Conservation (phyloP, 2,329 filamentous ascomycete genomes). For the Chalaropsis thielavioides region DNA sequence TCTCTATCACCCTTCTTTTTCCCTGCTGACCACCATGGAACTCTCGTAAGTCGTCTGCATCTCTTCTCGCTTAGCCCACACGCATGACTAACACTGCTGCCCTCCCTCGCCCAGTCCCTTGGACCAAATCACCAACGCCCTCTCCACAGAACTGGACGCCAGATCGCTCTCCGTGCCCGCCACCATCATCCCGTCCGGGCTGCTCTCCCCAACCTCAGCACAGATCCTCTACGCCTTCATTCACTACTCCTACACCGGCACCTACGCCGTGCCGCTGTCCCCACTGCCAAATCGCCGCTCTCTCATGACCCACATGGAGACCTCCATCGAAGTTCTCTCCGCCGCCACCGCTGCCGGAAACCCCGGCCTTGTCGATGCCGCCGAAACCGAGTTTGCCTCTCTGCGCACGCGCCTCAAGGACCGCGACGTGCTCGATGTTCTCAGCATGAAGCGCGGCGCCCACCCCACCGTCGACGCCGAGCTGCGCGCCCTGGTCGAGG, state of each 20-base stretch:
- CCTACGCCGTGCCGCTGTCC: conserved; percentile 1
- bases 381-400: background rate
- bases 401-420: conserved; percentile 11
- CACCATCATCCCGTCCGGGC: conserved; percentile 8
- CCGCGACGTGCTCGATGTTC: conserved; percentile 11
- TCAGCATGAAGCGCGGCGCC: conserved; percentile 11
- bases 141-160: conserved; percentile 14
- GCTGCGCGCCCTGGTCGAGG: conserved; percentile 5
- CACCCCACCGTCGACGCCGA: conserved; percentile 10
- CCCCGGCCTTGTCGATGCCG: background rate
- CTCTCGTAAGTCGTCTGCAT: background rate
- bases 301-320: conserved; percentile 16
- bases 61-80: background rate
- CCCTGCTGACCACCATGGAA: background rate
- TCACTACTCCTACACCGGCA: conserved; percentile 14
- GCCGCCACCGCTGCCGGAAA: conserved; percentile 11
- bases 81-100: background rate
- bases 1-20: background rate
- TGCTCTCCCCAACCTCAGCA: conserved; percentile 9
- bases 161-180: conserved; percentile 11
- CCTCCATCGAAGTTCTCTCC: conserved; percentile 12
- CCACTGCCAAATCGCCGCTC: conserved; percentile 9
- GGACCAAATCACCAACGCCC: conserved; percentile 6
- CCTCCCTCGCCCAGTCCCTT: background rate
- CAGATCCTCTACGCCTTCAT: conserved; percentile 15